Base-by-base conservation (phyloP, 306 rosid genomes). In the Echinosophora koreensis region DNA sequence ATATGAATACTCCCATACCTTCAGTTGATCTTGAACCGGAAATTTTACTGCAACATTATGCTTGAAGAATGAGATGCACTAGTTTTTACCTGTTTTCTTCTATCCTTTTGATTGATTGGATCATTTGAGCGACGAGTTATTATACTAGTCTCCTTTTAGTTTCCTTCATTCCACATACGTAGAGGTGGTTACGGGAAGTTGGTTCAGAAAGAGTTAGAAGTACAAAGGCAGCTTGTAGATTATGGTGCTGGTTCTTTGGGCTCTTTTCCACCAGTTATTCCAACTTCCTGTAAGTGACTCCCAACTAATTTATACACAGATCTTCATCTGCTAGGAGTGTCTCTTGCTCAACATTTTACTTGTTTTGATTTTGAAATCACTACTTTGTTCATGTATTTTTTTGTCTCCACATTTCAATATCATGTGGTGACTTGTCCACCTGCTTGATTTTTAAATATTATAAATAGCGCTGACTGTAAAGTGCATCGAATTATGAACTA, bases 141-240 rank as follows among this genome's bases (percentile, higher is more conserved):
- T 65, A 44, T 65, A 41, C 51, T 3, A 17, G 66, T 63, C 35
- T 77, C 65, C 54, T 30, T 63, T 76, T 87, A 44, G 84, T 65
- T 86, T 84, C 93, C 89, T 90, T 92, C 86, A 94, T 61, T 77
- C 66, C 75, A 34, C 30, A 67, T 77, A 94, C 97, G 97, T 77
- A 92, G 98, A 87, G 98, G 98, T 69, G 98, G 98, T 34, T 94
- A 90, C 74, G 98, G 98, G 39, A 94, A 94, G 76, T 81, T 94
- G 69, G 97, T 94, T 71, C 97, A 94, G 81, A 82, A 63, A 82
- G 97, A 94, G 88, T 88, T 92, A 66, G 98, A 94, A 90, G 97
- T 88, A 70, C 98, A 92, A 73, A 94, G 98, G 86, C 91, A 90
- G 80, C 97, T 94, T 81, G 98, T 92, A 52, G 98, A 94, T 86